phyloP scores from a whole-genome alignment of 345 rosid species.

The Toxicodendron radicans region DNA sequence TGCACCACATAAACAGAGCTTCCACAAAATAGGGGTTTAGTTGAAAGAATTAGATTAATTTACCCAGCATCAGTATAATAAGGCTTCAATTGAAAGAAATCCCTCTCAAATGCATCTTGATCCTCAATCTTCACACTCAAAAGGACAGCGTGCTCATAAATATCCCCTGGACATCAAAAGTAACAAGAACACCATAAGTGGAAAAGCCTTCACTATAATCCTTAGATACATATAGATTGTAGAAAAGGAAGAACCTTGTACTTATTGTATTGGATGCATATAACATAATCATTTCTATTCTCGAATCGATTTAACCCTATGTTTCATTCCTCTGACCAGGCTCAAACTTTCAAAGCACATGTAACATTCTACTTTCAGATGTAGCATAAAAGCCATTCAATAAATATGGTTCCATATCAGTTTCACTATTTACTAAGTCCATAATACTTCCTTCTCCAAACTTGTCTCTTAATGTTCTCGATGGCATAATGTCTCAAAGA shows the following conservation, averaged over 20 bases:
- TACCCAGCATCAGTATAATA: slow-evolving; percentile 91
- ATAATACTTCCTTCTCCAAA: neutral
- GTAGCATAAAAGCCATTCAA: neutral
- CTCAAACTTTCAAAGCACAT: neutral
- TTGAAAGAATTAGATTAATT: slow-evolving; percentile 35
- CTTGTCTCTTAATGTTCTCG: neutral
- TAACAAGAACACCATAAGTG: slow-evolving; percentile 13
- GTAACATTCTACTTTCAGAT: neutral
- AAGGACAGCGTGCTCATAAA: slow-evolving; percentile 89
- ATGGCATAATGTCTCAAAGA: neutral
- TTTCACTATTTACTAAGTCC: neutral
- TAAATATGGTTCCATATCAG: neutral
- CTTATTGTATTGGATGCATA: neutral
- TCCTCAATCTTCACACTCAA: slow-evolving; percentile 86
- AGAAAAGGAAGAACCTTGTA: neutral
- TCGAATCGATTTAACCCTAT: neutral
- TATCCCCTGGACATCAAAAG: slow-evolving; percentile 58
- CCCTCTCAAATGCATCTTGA: slow-evolving; percentile 95
- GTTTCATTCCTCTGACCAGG: neutral
- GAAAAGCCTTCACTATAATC: neutral
- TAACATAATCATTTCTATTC: neutral
- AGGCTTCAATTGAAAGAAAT: slow-evolving; percentile 94
- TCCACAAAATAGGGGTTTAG: slow-evolving; percentile 64
- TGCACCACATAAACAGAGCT: neutral
- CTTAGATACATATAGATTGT: neutral